Conservation (phyloP, 129 eudicot genomes). For the Cynara cardunculus region DNA sequence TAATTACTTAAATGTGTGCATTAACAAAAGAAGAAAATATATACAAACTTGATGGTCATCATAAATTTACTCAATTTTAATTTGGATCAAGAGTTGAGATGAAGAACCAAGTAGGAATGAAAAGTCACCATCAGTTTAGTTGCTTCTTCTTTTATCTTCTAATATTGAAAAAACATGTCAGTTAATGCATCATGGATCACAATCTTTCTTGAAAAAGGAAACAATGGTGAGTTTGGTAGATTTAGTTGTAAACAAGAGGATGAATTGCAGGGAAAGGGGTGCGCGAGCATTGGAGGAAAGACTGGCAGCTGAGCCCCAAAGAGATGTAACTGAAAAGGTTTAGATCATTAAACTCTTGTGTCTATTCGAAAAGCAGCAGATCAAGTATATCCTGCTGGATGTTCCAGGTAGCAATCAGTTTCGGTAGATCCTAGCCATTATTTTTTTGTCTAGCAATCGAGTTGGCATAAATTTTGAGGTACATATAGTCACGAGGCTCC, state of each 20-base stretch:
- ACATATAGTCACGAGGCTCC: not conserved
- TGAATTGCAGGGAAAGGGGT: conserved; percentile 84
- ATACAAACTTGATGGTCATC: not conserved
- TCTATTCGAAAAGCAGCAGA: not conserved
- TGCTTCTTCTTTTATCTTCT: not conserved
- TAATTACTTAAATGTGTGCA: too few relatives aligned
- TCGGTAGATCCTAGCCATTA: not conserved
- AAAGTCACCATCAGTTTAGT: not conserved
- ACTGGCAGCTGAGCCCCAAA: conserved; percentile 37
- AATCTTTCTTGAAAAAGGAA: not conserved
- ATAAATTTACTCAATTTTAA: not conserved
- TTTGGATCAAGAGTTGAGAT: not conserved
- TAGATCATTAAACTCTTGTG: conserved; percentile 5
- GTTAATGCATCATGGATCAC: not conserved
- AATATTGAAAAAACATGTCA: not conserved
- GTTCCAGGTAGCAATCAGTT: not conserved
- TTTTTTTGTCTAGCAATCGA: not conserved
- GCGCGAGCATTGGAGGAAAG: conserved; percentile 89
- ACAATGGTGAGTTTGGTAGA: not conserved
- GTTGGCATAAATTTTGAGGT: not conserved
- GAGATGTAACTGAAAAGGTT: conserved; percentile 61
- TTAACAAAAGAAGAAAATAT: not conserved
- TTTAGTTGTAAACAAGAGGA: not conserved
- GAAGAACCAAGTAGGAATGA: not conserved
- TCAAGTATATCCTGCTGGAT: not conserved